A percentile compares a stretch with the other conserved stretches of the same genome.
Conservation (phyloP, 2,329 filamentous ascomycete genomes). For the Xylaria sp. region DNA sequence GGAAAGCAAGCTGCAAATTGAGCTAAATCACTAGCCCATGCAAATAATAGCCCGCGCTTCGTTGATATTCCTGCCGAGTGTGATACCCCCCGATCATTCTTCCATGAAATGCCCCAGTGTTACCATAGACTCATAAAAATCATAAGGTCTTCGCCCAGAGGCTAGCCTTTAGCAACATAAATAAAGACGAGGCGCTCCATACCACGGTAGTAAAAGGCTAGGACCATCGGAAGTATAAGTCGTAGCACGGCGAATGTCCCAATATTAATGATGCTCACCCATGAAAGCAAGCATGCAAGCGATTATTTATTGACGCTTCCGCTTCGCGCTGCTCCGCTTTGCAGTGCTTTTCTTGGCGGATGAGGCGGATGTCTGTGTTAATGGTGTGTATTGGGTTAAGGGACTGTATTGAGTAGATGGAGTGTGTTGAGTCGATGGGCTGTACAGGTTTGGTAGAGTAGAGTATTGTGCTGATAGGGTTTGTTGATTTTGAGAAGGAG, state of each 20-base stretch:
- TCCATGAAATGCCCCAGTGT: background rate
- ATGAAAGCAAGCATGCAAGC: background rate
- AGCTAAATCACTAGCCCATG: background rate
- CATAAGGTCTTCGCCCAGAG: background rate
- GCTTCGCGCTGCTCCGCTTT: background rate
- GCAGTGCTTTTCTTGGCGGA: background rate
- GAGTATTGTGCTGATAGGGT: too few species aligned
- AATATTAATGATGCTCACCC: background rate
- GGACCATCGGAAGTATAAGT: background rate
- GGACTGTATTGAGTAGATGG: too few species aligned
- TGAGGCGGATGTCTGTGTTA: constrained; percentile 12
- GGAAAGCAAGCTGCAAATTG: background rate
- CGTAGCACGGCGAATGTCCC: background rate
- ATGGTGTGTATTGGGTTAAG: constrained; percentile 7
- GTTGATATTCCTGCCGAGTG: background rate
- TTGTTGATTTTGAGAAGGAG: too few species aligned
- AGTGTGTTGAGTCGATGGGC: too few species aligned
- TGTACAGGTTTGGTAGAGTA: too few species aligned
- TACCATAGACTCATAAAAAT: background rate
- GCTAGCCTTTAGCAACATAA: background rate
- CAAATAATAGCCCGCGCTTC: background rate
- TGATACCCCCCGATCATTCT: background rate
- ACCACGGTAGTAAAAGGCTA: background rate
- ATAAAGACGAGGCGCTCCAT: background rate
- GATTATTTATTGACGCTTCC: background rate